Evolutionary conservation across 768 basidiomycete species (phyloP), one percentile per base, ranked within the genome.

Genomic region (Naematelia aurantialba): DNA sequence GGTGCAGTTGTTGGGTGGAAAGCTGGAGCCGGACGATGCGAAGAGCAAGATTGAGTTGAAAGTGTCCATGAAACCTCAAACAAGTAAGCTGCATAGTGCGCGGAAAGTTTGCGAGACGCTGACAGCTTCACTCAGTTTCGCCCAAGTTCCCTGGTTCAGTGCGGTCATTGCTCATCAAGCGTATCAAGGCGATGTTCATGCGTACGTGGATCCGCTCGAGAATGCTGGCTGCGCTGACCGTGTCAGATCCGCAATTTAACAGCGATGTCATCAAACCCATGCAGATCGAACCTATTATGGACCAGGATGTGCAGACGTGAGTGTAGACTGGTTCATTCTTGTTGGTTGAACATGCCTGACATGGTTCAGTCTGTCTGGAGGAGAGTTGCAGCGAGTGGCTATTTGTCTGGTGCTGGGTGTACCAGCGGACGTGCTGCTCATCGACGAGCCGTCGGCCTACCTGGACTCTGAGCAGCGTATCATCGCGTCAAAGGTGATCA

Each of bases 391-490:
- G 78, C 85, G 96, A 68, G 96, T 99, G 22, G 96, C 94, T 55
- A 97, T 98, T 70, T 89, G 91, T 22, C 83, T 98, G 56, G 90
- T 91, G 0, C 81, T 98, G 12, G 94, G 94, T 84, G 75, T 78
- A 49, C 78, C 78, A 5, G 80, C 80, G 45, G 81, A 87, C 55
- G 89, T 98, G 31, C 96, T 97, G 79, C 85, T 99, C 51, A 86
- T 99, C 52, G 96, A 99, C 77, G 96, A 99, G 77, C 94, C 94
- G 22, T 75, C 75, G 8, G 75, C 76, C 27, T 75, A 75, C 87
- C 81, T 99, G 68, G 96, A 99, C 75, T 97, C 94, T 29, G 96
- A 99, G 76, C 96, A 99, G 77, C 96, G 96, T 85, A 98, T 99
- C 76, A 90, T 93, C 65, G 89, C 94, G 17, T 87, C 87, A 74